Conservation (phyloP, 805 yeast genomes). For the Scheffersomyces spartinae region DNA sequence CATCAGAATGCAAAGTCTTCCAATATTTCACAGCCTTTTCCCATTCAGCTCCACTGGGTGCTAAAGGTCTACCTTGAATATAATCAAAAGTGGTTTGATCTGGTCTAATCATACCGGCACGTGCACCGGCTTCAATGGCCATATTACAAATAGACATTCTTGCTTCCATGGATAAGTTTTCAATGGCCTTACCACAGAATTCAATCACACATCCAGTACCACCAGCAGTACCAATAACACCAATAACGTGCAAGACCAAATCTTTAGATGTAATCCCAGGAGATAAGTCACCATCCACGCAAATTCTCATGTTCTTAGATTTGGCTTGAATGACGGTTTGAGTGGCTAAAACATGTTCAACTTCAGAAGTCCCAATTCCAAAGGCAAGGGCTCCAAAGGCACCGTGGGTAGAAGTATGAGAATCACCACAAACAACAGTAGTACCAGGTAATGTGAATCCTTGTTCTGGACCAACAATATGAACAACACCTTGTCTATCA, state of each 20-base stretch:
- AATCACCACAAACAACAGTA: conserved; percentile 98
- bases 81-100: conserved; percentile 83
- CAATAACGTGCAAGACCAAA: conserved; percentile 86
- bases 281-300: conserved; percentile 69
- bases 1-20: conserved; percentile 80
- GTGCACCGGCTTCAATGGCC: conserved; percentile 98
- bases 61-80: conserved; percentile 86
- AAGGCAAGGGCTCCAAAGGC: conserved; percentile 97
- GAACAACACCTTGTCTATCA: conserved; percentile 95
- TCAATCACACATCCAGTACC: conserved; percentile 97
- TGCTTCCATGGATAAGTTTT: conserved; percentile 87
- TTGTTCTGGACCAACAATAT: conserved; percentile 97
- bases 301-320: conserved; percentile 90
- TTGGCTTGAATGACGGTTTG: conserved; percentile 92
- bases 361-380: conserved; percentile 99
- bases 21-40: conserved; percentile 88
- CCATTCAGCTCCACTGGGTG: conserved; percentile 93
- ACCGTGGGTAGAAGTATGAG: conserved; percentile 98
- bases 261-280: conserved; percentile 96
- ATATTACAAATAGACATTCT: conserved; percentile 99
- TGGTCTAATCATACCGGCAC: conserved; percentile 98
- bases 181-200: conserved; percentile 92
- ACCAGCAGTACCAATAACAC: conserved; percentile 97
- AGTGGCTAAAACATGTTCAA: conserved; percentile 96
- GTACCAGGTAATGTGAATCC: conserved; percentile 98